Percentiles rank a stretch among this genome's conserved stretches.
phyloP scores from a whole-genome alignment of 805 yeast genomes.

The Deakozyma indianensis region DNA sequence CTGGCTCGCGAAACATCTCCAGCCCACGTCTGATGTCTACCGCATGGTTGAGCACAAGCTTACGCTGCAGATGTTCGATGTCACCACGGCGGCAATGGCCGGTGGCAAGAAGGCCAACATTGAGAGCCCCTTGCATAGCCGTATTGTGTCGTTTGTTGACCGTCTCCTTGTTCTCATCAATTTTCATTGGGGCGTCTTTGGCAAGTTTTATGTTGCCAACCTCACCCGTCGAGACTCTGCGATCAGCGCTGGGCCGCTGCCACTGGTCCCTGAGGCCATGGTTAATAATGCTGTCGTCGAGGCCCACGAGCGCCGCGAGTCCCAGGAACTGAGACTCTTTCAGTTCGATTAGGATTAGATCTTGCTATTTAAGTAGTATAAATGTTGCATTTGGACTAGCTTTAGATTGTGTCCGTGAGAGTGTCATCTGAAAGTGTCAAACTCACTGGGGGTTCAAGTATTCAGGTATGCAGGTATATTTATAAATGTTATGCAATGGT shows the following conservation, averaged over 20 bases:
- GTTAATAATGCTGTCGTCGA: too few species aligned
- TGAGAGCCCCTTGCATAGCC: constrained; percentile 17
- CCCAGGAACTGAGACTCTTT: too few species aligned
- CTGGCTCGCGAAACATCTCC: constrained; percentile 78
- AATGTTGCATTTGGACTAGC: too few species aligned
- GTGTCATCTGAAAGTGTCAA: too few species aligned
- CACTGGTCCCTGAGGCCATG: background rate
- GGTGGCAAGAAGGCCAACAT: constrained; percentile 10
- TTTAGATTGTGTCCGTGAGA: too few species aligned
- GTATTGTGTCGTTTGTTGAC: constrained; percentile 41
- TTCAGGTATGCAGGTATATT: too few species aligned
- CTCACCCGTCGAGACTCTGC: background rate
- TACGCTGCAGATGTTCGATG: constrained; percentile 7
- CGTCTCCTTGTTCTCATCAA: constrained; percentile 52
- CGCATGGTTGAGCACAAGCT: constrained; percentile 53
- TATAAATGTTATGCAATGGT: too few species aligned
- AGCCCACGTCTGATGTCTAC: constrained; percentile 66
- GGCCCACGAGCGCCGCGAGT: too few species aligned
- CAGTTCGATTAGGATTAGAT: too few species aligned
- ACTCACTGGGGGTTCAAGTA: too few species aligned
- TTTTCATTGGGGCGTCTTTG: constrained; percentile 78
- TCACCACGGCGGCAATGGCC: constrained; percentile 7
- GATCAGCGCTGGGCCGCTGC: background rate
- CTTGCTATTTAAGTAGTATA: too few species aligned
- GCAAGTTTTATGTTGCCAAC: constrained; percentile 39